These are phyloP conservation scores for Luffa acutangula DNA, from an alignment of 306 rosid genomes.

Conservation along the genomic window DNA sequence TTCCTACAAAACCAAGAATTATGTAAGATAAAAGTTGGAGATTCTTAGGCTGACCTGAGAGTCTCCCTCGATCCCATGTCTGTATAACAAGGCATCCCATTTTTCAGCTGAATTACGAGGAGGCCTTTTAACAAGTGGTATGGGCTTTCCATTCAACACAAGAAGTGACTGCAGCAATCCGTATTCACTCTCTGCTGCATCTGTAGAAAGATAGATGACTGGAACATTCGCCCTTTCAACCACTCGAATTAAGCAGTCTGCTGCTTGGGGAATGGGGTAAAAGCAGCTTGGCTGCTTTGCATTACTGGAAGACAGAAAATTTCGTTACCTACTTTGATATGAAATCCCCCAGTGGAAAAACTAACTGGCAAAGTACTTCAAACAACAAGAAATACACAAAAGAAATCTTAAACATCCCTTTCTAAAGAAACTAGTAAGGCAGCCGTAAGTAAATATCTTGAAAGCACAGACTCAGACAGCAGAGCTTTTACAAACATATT, in stretches of 20 bases:
- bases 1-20: not conserved
- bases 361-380: not conserved
- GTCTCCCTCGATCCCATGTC: slow-evolving; percentile 66
- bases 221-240: slow-evolving; percentile 61
- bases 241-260: slow-evolving; percentile 61
- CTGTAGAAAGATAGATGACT: slow-evolving; percentile 81
- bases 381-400: not conserved
- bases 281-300: slow-evolving; percentile 79
- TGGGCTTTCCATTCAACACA: slow-evolving; percentile 51
- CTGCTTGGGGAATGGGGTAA: slow-evolving; percentile 97
- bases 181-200: slow-evolving; percentile 91
- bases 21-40: slow-evolving; percentile 3
- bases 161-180: slow-evolving; percentile 71
- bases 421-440: not conserved
- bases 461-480: not conserved
- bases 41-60: slow-evolving; percentile 46
- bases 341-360: not conserved
- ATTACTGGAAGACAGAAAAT: slow-evolving; percentile 41
- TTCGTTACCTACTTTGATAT: not conserved
- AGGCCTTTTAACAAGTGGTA: slow-evolving; percentile 85
- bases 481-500: not conserved
- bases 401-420: not conserved
- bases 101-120: slow-evolving; percentile 81
- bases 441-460: not conserved
- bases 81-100: slow-evolving; percentile 93